Evolutionary conservation across 2,329 filamentous ascomycete genomes (phyloP), one percentile per base, ranked within the genome.

Genomic region (Cryphonectria radicalis): DNA sequence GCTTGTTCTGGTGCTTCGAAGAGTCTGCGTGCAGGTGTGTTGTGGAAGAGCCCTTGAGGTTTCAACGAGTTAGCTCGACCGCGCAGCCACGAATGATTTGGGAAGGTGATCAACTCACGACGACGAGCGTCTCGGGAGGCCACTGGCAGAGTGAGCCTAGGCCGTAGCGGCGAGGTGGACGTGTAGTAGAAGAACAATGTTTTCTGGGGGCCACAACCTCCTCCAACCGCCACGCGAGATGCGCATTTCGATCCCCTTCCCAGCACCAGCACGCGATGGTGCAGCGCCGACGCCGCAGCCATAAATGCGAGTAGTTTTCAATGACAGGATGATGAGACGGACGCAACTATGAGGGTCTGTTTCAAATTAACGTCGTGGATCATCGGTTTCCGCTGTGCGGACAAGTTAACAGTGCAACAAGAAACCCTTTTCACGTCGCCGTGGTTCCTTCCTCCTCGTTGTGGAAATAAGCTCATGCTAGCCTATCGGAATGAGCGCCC

Each of bases 31-130:
- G 68, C 28, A 28, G 68, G 53, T 11, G 68, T 70, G n/a, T 50
- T 19, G 32, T 70, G 68, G 28, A 70, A 70, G 40, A 13, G n/a
- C 28, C 68, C 63, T 69, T 4, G 28, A 37, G 11, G n/a, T 40
- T 17, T 25, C 6, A 4, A 50, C 46, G n/a, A 14, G 22, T 37
- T 19, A 62, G 68, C 50, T 4, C 11, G n/a, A 64, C 25, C 19
- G 37, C 37, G 32, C 19, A 25, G 37, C n/a, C 62, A 25, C 40
- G 19, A 22, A n/a, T n/a, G 35, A 5, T n/a, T 7, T 40, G 5
- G 19, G 19, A 13, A 62, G 35, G 35, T n/a, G 59, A 14, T 62
- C 10, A 3, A 62, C 59, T 62, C 59, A 62, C 59, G 59, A 22
- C 32, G 35, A 62, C 7, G 19, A 37, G 32, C 22, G 28, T 25